Base-by-base conservation (phyloP, 495 filamentous ascomycete genomes). In the Tuber aestivum region DNA sequence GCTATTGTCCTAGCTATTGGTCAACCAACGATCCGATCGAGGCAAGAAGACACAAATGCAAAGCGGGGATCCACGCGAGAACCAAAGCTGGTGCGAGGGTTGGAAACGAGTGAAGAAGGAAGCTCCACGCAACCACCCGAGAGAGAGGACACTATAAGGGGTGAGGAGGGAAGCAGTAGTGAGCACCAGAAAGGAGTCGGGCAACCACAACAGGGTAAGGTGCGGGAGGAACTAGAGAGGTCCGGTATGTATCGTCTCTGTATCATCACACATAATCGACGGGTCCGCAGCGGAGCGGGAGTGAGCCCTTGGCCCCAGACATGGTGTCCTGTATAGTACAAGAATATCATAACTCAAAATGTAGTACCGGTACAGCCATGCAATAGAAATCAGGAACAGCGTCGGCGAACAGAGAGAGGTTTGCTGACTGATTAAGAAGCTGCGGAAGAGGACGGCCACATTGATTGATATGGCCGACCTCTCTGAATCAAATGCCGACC, bases 91-190 rank as follows among this genome's bases (percentile, higher is more conserved):
- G 78, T 79, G 76, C 56, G 72, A 79, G 72, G 50, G 42, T 48
- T 70, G 75, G 50, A 68, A 68, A 75, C 76, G 70, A 78, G 48
- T 78, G 75, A 79, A 79, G 77, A 79, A 56, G 76, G 70, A 79
- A 75, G 70, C 76, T 79, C 77, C 45, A 79, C 56, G 76, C 78
- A 79, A 70, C 76, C 78, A 79, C 78, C 76, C 70, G n/a, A 61
- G 50, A 23, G 56, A 65, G n/a, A 65, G 56, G 32, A 32, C 27
- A 65, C 56, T 65, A 71, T 72, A 75, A 75, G 73, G 76, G 38
- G 70, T 72, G 45, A 10, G n/a, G 76, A 72, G 69, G 35, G 35
- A 72, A 61, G 18, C 16, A 72, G 69, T 56, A n/a, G 65, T 56
- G 70, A 48, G 74, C 65, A 37, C 41, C 56, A 70, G 71, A 41